Base-by-base conservation (phyloP, 495 filamentous ascomycete species). In the Hypoxylon trugodes region DNA sequence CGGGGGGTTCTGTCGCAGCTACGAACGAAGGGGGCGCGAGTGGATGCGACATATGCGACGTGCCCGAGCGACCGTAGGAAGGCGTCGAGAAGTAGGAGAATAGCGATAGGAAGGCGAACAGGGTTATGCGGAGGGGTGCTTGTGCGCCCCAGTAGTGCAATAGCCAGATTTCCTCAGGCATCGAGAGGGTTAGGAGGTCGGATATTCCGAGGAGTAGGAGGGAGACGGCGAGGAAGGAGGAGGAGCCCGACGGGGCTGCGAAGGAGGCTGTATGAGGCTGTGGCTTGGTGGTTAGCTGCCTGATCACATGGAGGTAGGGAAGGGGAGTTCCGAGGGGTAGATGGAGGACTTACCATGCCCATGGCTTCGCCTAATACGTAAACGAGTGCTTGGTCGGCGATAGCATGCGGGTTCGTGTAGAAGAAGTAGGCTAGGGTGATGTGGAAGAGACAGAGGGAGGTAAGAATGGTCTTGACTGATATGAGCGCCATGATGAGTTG, bases 351-450 rank as follows among this genome's bases (percentile, higher is more conserved):
- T 85, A 91, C 90, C 59, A 96, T 82, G 58, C 85, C 83, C 84
- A 95, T 87, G 37, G 91, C 82, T 72, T 95, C 91, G 37, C 92
- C 92, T 10, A 96, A 76, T 36, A 97, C 84, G 67, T 86, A 93
- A 47, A 96, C 90, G 7, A 96, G 66, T 37, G 90, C 88, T 51
- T 92, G 91, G 69, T 95, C 88, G 37, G 88, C 85, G 60, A 97
- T 82, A 55, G 80, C 76, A 32, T 74, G 70, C 2, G 93, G 92
- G 21, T 81, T 84, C 47, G 83, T 87, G 70, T 92, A 82, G 77
- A 96, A 88, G 82, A 93, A 91, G 75, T 87, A 92, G 69, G 85
- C 89, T 21, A 94, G 82, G 15, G 90, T 89, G 59, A 95, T 75
- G 74, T 94, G 88, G 80, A 94, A 89, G 73, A 96, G 82, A 65